These are phyloP conservation scores for Trichoderma lentiforme DNA, from an alignment of 2,329 filamentous ascomycete genomes.

Conservation along the genomic window DNA sequence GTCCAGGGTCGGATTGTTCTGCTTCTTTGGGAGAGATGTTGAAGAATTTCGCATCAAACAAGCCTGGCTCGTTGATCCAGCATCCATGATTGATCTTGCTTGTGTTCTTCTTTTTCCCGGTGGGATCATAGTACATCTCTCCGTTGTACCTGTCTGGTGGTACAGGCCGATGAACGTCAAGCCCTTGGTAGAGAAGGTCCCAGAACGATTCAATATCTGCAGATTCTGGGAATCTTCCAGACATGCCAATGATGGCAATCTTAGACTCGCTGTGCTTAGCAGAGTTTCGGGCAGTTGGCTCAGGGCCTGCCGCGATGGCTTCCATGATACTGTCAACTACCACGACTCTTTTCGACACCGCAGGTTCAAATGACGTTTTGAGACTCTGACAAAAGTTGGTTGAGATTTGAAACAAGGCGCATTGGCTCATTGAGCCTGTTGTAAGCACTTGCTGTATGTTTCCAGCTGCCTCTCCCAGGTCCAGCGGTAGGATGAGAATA, in stretches of 20 bases:
- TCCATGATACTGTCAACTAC: not conserved
- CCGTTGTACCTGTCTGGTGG: slow-evolving; percentile 66
- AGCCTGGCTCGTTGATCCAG: slow-evolving; percentile 65
- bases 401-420: not conserved
- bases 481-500: slow-evolving; percentile 3
- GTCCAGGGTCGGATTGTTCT: slow-evolving; percentile 71
- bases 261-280: slow-evolving; percentile 40
- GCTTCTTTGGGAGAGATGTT: slow-evolving; percentile 80
- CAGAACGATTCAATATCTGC: slow-evolving; percentile 47
- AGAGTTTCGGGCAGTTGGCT: not conserved
- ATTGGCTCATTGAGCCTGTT: not conserved
- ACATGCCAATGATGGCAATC: slow-evolving; percentile 74
- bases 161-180: slow-evolving; percentile 62
- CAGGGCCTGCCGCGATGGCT: not conserved
- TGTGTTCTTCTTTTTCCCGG: slow-evolving; percentile 65
- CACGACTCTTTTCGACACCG: not conserved
- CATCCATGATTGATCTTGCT: slow-evolving; percentile 68
- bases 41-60: slow-evolving; percentile 77
- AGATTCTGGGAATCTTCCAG: slow-evolving; percentile 43
- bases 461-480: not conserved
- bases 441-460: not conserved
- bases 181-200: slow-evolving; percentile 64
- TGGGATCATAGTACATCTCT: slow-evolving; percentile 63
- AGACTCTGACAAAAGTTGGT: not conserved
- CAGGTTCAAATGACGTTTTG: not conserved